Evolutionary conservation across 495 filamentous ascomycete species (phyloP), one percentile per base, ranked within the genome.

Genomic region (Trichoderma virens): DNA sequence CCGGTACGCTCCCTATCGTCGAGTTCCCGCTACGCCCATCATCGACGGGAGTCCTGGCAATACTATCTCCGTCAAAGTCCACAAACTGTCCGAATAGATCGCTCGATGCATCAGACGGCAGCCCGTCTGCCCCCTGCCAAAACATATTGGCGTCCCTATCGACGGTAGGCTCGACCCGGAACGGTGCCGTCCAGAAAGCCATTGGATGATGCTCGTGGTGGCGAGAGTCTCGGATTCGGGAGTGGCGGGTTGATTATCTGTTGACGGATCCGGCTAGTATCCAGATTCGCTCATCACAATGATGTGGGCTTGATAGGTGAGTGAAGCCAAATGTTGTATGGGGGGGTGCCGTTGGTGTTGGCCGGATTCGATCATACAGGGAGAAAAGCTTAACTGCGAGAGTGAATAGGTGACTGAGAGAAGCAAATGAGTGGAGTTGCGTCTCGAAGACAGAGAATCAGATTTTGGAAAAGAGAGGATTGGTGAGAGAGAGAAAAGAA

Each of bases 71-170:
- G 61, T 80, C 76, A 68, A 80, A 75, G 67, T 75, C 71, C 61
- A 81, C 66, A 64, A 74, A 81, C 62, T 81, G 73, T 38, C 80
- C 79, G 77, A 79, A 78, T 75, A 80, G 75, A 39, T 78, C 77
- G 28, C 67, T 67, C 61, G 76, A 65, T 63, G 68, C 71, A 60
- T 66, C 72, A 13, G 76, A 70, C 67, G 72, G 72, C 47, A 66
- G 72, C 61, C 65, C 65, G 62, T 77, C 75, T 0, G n/a, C 16
- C 2, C 23, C 60, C 35, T 71, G 72, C 72, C 74, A 74, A 65
- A 66, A 72, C 34, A 70, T 69, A 63, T 68, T 64, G 51, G 66
- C 66, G 66, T 63, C 70, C 61, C 69, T 68, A 65, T 71, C 76
- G 32, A n/a, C 39, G 61, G 34, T 14, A 31, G 30, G 30, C 25